A percentile compares a stretch with the other conserved stretches of the same genome.
These are phyloP conservation scores for Hypoxylon sp. DNA, from an alignment of 2,329 filamentous ascomycete species.

Conservation along the genomic window DNA sequence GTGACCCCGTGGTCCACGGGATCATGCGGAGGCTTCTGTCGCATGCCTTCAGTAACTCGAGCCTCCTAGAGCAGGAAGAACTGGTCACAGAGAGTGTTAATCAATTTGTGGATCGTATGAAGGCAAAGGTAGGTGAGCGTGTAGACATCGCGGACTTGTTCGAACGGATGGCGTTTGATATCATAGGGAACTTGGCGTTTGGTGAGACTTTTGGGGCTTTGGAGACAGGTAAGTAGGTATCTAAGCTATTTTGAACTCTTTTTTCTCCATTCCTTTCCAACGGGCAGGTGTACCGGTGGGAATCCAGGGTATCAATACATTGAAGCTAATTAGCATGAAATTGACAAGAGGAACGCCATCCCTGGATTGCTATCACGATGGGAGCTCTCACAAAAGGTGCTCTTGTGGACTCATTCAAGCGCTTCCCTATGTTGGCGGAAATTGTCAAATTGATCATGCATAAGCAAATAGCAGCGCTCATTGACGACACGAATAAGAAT, in stretches of 20 bases:
- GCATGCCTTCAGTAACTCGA: conserved; percentile 37
- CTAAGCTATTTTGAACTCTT: background rate
- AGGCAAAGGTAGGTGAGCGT: conserved; percentile 8
- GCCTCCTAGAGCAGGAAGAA: conserved; percentile 40
- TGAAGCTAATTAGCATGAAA: background rate
- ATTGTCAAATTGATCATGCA: conserved; percentile 25
- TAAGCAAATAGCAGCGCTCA: conserved; percentile 22
- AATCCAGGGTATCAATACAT: background rate
- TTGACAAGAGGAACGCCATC: conserved; percentile 8
- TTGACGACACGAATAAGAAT: conserved; percentile 25
- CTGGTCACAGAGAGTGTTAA: conserved; percentile 40
- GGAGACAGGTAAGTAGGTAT: conserved; percentile 13
- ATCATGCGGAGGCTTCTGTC: conserved; percentile 39
- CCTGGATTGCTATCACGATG: conserved; percentile 29
- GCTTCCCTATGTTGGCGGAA: conserved; percentile 17
- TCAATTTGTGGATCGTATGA: conserved; percentile 36
- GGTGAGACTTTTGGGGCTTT: conserved; percentile 27
- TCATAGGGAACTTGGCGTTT: conserved; percentile 30
- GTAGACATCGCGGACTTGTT: conserved; percentile 28
- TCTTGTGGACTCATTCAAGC: conserved; percentile 27
- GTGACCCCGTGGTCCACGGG: conserved; percentile 36
- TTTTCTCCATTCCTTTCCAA: background rate
- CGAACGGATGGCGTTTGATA: conserved; percentile 31
- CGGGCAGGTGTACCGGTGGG: background rate
- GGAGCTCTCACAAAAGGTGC: conserved; percentile 25